Conservation (phyloP, 2,329 filamentous ascomycete species). For the Helotiales sp. region DNA sequence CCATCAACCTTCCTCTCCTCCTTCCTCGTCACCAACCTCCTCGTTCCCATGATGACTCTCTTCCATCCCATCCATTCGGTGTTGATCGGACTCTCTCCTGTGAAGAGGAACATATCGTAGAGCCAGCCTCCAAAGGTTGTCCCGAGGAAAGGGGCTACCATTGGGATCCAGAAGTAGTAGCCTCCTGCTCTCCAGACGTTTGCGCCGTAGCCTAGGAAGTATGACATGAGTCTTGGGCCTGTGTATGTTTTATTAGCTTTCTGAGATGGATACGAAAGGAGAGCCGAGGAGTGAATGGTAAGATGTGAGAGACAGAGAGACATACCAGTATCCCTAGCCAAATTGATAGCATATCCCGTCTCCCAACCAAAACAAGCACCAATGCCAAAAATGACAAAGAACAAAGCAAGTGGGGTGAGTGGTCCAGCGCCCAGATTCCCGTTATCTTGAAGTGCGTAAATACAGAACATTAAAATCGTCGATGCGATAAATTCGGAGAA, state of each 20-base stretch:
- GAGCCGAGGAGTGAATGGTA: not conserved
- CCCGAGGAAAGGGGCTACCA: conserved; percentile 70
- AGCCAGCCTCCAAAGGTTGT: conserved; percentile 63
- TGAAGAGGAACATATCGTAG: conserved; percentile 62
- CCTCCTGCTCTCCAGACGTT: conserved; percentile 67
- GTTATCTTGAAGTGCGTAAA: conserved; percentile 66
- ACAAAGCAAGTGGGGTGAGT: conserved; percentile 60
- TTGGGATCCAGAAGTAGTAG: conserved; percentile 76
- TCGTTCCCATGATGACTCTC: conserved; percentile 5
- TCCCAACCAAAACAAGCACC: conserved; percentile 75
- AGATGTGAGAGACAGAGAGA: not conserved
- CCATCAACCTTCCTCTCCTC: too few relatives aligned
- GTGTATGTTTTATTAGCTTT: not conserved
- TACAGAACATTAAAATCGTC: conserved; percentile 68
- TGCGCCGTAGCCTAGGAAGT: conserved; percentile 66
- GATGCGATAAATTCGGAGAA: conserved; percentile 72
- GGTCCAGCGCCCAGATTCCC: conserved; percentile 52
- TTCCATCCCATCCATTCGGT: conserved; percentile 34
- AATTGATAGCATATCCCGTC: conserved; percentile 74
- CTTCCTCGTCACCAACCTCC: not conserved
- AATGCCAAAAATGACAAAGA: conserved; percentile 74
- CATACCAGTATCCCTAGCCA: conserved; percentile 67
- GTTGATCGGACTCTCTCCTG: conserved; percentile 32
- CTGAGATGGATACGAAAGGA: not conserved
- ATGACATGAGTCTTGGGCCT: conserved; percentile 61